phyloP scores from a whole-genome alignment of 257 asterid genomes.

The Lithospermum erythrorhizon region DNA sequence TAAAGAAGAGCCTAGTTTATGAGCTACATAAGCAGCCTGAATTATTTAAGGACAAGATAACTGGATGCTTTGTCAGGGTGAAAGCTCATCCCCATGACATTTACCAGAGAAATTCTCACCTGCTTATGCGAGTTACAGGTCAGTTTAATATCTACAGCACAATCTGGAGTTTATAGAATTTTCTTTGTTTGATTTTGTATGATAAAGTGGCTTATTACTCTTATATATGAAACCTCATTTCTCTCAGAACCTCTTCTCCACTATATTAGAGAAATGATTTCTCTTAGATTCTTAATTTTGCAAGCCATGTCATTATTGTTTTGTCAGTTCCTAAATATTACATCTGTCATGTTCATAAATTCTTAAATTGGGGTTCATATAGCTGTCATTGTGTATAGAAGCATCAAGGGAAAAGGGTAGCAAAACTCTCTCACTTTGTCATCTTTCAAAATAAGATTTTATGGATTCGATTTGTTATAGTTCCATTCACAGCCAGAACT shows the following conservation, averaged over 20 bases:
- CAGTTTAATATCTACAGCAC: slow-evolving; percentile 12
- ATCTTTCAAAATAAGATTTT: too few species aligned
- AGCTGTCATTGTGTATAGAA: too few species aligned
- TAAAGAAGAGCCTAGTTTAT: slow-evolving; percentile 50
- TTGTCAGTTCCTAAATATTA: too few species aligned
- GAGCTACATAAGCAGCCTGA: slow-evolving; percentile 49
- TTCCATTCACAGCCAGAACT: too few species aligned
- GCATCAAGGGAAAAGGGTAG: too few species aligned
- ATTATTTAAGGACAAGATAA: slow-evolving; percentile 51
- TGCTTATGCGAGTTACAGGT: slow-evolving; percentile 81
- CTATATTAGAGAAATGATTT: not conserved
- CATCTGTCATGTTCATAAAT: too few species aligned
- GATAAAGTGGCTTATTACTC: not conserved
- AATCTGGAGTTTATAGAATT: not conserved
- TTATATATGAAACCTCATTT: not conserved
- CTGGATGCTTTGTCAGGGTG: slow-evolving; percentile 57
- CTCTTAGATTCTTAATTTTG: too few species aligned
- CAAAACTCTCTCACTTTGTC: too few species aligned
- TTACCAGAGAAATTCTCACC: slow-evolving; percentile 27
- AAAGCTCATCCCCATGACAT: slow-evolving; percentile 39
- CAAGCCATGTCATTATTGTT: too few species aligned
- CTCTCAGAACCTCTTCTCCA: too few species aligned
- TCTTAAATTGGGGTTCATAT: too few species aligned
- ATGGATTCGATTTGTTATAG: too few species aligned
- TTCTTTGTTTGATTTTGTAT: not conserved